Evolutionary conservation across 352 stramenopile genomes (phyloP).

Genomic region (Pythium myriotylum): DNA sequence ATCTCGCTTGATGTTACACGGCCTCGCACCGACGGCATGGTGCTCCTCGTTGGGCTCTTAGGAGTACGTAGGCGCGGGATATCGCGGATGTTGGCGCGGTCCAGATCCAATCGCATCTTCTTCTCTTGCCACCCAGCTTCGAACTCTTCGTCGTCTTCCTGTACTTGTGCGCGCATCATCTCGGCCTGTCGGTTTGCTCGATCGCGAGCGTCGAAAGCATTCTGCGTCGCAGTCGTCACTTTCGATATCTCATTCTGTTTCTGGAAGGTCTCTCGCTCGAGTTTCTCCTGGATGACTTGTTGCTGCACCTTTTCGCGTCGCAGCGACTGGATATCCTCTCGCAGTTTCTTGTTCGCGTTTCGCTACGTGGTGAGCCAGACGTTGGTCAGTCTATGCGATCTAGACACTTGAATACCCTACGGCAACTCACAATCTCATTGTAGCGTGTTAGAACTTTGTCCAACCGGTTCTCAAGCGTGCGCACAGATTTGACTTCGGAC

Average conservation of each 20-base stretch:
- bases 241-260: slow-evolving; percentile 85
- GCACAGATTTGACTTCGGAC: slow-evolving; percentile 60
- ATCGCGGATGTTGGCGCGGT: slow-evolving; percentile 79
- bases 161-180: slow-evolving; percentile 64
- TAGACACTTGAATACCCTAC: too few relatives aligned
- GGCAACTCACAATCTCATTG: slow-evolving; percentile 64
- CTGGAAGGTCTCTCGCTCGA: slow-evolving; percentile 83
- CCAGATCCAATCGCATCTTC: slow-evolving; percentile 81
- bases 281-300: slow-evolving; percentile 72
- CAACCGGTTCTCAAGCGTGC: slow-evolving; percentile 79
- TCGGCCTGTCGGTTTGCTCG: slow-evolving; percentile 84
- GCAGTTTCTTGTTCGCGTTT: slow-evolving; percentile 81
- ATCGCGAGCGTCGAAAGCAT: slow-evolving; percentile 81
- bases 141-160: slow-evolving; percentile 85
- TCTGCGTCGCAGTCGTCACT: slow-evolving; percentile 74
- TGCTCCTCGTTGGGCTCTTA: slow-evolving; percentile 51
- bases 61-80: slow-evolving; percentile 64
- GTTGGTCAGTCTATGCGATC: too few relatives aligned
- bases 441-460: slow-evolving; percentile 85
- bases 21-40: slow-evolving; percentile 15
- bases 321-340: slow-evolving; percentile 78
- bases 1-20: slow-evolving; percentile 17
- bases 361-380: slow-evolving; percentile 36
- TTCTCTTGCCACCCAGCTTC: slow-evolving; percentile 86
- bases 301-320: slow-evolving; percentile 82